Percentiles rank a stretch among this genome's conserved stretches.
These are phyloP conservation scores for Botryosphaeria dothidea DNA, from an alignment of 2,329 filamentous ascomycete species.

Conservation along the genomic window DNA sequence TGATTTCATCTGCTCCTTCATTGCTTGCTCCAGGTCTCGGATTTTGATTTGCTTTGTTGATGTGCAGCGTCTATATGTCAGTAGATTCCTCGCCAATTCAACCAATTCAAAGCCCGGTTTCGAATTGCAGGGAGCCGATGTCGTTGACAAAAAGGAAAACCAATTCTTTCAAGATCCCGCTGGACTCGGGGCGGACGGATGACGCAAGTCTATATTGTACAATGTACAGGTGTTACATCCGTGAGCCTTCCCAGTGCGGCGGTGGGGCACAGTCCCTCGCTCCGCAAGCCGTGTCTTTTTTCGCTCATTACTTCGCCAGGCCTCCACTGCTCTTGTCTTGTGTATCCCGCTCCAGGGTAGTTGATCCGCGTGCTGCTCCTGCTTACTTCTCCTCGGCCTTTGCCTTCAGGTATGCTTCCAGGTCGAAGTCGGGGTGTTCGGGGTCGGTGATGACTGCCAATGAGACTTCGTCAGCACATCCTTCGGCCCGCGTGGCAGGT, in stretches of 20 bases:
- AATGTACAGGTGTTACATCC: constrained; percentile 42
- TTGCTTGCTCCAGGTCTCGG: not conserved
- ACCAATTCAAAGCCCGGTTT: not conserved
- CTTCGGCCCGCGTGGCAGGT: not conserved
- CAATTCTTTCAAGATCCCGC: constrained; percentile 14
- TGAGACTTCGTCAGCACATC: not conserved
- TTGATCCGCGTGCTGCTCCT: not conserved
- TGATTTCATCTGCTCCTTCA: not conserved
- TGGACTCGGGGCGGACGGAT: constrained; percentile 16
- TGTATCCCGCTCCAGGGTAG: not conserved
- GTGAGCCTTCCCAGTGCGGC: constrained; percentile 9
- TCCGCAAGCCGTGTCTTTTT: constrained; percentile 16
- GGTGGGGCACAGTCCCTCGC: constrained; percentile 26
- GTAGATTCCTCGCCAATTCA: not conserved
- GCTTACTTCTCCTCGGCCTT: constrained; percentile 49
- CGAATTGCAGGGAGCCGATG: not conserved
- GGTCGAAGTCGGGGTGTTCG: constrained; percentile 85
- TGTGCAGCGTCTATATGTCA: not conserved
- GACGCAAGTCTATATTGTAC: constrained; percentile 42
- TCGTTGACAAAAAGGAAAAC: not conserved
- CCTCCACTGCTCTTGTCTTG: constrained; percentile 1
- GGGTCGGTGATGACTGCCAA: constrained; percentile 57
- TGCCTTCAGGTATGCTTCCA: constrained; percentile 78
- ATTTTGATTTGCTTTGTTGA: not conserved
- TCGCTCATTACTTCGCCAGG: constrained; percentile 10